Evolutionary conservation across 352 stramenopile genomes (phyloP).

Genomic region (Phytophthora ramorum): DNA sequence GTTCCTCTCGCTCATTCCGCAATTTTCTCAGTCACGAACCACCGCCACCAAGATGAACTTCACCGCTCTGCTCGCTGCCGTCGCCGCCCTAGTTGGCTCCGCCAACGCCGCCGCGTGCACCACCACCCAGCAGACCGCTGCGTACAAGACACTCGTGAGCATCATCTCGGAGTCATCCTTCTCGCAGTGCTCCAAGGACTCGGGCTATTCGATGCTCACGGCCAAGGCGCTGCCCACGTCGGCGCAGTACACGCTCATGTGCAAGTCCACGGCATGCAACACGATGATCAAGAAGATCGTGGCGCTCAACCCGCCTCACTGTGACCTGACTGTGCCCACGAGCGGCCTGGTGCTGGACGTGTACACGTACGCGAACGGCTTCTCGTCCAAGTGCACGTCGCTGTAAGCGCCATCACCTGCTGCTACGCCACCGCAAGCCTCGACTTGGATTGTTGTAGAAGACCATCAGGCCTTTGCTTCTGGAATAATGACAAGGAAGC

Average conservation of each 20-base stretch:
- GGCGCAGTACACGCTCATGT: conserved; percentile 25
- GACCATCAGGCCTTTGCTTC: no score
- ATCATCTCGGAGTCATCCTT: conserved; percentile 19
- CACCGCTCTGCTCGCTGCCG: conserved; percentile 16
- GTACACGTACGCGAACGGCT: conserved; percentile 26
- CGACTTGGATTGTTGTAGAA: not conserved
- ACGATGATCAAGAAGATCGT: conserved; percentile 19
- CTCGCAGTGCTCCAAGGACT: conserved; percentile 14
- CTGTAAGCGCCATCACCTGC: no score
- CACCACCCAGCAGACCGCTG: conserved; percentile 14
- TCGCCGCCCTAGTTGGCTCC: conserved; percentile 10
- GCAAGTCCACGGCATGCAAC: conserved; percentile 19
- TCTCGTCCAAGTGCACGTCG: conserved; percentile 1
- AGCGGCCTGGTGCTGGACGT: conserved; percentile 28
- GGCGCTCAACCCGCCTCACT: conserved; percentile 22
- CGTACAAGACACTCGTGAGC: conserved; percentile 21
- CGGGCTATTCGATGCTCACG: conserved; percentile 28
- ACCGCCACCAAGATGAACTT: conserved; percentile 27
- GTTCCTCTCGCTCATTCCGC: conserved; percentile 12
- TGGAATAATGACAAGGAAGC: no score
- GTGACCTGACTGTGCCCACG: conserved; percentile 19
- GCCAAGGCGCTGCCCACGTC: conserved; percentile 18
- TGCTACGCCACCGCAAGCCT: no score
- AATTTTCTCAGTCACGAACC: conserved; percentile 9
- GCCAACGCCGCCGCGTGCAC: conserved; percentile 17